Evolutionary conservation across 1,284 basidiomycete genomes (phyloP).

Genomic region (Ustilago bromivora): DNA sequence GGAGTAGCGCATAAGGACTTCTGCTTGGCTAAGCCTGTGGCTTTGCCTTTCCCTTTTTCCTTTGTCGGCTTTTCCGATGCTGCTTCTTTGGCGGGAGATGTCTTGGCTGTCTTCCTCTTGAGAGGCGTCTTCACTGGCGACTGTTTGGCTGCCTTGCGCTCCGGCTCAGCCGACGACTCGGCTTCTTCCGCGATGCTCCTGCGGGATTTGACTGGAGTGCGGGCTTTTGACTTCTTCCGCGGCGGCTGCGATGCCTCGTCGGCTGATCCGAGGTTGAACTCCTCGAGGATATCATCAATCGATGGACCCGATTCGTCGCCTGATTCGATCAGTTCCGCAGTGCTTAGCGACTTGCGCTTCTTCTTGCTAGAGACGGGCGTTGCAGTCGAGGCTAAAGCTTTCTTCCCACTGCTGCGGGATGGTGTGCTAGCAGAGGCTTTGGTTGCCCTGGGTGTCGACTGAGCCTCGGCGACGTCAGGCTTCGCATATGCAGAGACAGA

Average conservation of each 20-base stretch:
- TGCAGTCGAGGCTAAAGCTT: not conserved
- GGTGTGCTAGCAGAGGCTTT: slow-evolving; percentile 11
- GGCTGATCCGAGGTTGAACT: slow-evolving; percentile 1
- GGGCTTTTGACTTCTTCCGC: slow-evolving; percentile 19
- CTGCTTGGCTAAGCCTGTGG: not conserved
- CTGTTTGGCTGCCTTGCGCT: slow-evolving; percentile 12
- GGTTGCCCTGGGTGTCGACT: slow-evolving; percentile 11
- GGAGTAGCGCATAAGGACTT: slow-evolving; percentile 4
- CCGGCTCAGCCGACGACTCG: slow-evolving; percentile 8
- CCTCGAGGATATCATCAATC: slow-evolving; percentile 23
- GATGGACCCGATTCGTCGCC: slow-evolving; percentile 15
- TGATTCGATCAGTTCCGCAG: not conserved
- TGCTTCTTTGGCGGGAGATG: not conserved
- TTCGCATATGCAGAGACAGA: slow-evolving; percentile 10
- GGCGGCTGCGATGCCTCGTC: slow-evolving; percentile 23
- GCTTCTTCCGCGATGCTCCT: not conserved
- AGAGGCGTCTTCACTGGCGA: slow-evolving; percentile 10
- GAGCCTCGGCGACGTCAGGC: not conserved
- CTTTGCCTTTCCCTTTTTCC: not conserved
- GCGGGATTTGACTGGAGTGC: slow-evolving; percentile 10
- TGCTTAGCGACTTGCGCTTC: slow-evolving; percentile 14
- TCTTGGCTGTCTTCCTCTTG: slow-evolving; percentile 2
- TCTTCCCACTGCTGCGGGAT: not conserved
- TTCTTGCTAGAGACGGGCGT: slow-evolving; percentile 22
- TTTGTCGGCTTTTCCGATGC: slow-evolving; percentile 2